Base-by-base conservation (phyloP, 2,329 filamentous ascomycete species). In the Cryphonectria parasitica region DNA sequence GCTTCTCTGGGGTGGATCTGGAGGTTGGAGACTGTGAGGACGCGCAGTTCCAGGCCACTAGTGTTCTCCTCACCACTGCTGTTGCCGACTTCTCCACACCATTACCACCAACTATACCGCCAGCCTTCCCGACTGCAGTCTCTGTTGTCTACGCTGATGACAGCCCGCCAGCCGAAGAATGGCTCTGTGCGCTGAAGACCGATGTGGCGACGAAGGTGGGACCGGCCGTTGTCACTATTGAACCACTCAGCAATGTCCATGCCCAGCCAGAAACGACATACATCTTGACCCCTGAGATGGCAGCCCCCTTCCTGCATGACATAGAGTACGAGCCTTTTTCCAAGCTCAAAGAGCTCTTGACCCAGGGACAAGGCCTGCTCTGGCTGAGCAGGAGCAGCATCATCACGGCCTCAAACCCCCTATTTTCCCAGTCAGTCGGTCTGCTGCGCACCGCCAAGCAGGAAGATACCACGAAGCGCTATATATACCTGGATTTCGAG, bases 351-450 rank as follows among this genome's bases (percentile, higher is more conserved):
- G 17, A 39, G 7, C 36, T 69, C 3, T 13, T 69, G 3, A 28
- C 73, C 31, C 13, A 67, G 11, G 39, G 72, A 52, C 56, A 34
- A 15, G 66, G 67, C 1, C 1, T 74, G 2, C 25, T 75, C 3
- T 75, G 74, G 74, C 66, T 75, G 1, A 74, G 70, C 58, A 54
- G 60, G 28, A 70, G 75, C 28, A 58, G 71, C n/a, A 3, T 41
- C 2, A 43, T 71, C 2, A 69, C 69, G 3, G 19, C 72, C 6
- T 31, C 36, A 15, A 39, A 49, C 3, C 73, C 73, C 1, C 2
- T 22, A 7, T 70, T 56, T 49, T 71, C 39, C 2, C 43, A 62
- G 36, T 34, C 71, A 1, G 28, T 54, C 0, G 75, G 75, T 22
- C 49, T 76, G 1, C 36, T 76, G 25, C 66, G 75, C 2, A 71